phyloP scores from a whole-genome alignment of 2,329 filamentous ascomycete genomes.

The Lecanicillium sp. region DNA sequence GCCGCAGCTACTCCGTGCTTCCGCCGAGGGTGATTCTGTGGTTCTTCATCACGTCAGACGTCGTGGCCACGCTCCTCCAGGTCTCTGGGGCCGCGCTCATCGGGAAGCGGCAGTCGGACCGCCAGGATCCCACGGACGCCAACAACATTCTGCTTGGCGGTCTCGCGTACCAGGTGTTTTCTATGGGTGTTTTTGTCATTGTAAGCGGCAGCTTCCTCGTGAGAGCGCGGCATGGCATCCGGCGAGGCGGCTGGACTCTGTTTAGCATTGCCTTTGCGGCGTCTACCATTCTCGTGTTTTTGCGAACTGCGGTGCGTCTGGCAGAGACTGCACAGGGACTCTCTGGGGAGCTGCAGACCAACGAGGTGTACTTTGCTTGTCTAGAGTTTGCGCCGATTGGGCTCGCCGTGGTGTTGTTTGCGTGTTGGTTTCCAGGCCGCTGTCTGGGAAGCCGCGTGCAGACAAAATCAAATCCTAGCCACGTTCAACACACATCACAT shows the following conservation, averaged over 20 bases:
- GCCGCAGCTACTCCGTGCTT: slow-evolving; percentile 33
- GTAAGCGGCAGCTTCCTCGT: slow-evolving; percentile 33
- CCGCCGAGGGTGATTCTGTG: slow-evolving; percentile 39
- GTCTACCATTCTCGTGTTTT: slow-evolving; percentile 40
- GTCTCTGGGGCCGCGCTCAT: slow-evolving; percentile 47
- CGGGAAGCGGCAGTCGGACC: slow-evolving; percentile 38
- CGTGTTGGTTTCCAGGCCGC: slow-evolving; percentile 35
- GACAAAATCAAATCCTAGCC: not conserved
- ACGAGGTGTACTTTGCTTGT: slow-evolving; percentile 45
- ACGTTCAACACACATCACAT: too few relatives aligned
- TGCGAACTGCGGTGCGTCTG: slow-evolving; percentile 46
- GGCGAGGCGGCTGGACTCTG: slow-evolving; percentile 18
- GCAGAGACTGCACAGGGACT: slow-evolving; percentile 46
- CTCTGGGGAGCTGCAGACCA: slow-evolving; percentile 33
- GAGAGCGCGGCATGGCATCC: slow-evolving; percentile 23
- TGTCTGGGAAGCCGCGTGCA: slow-evolving; percentile 14
- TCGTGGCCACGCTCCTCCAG: slow-evolving; percentile 44
- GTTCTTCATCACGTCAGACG: slow-evolving; percentile 47
- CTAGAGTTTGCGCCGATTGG: slow-evolving; percentile 49
- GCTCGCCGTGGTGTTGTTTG: slow-evolving; percentile 37
- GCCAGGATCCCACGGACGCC: slow-evolving; percentile 38
- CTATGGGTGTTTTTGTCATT: slow-evolving; percentile 40
- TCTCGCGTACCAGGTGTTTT: slow-evolving; percentile 45
- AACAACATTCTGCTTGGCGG: slow-evolving; percentile 50
- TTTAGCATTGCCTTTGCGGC: slow-evolving; percentile 35